Conservation (phyloP, 192 early-diverging fungal genomes). For the Obelidium mucronatum region DNA sequence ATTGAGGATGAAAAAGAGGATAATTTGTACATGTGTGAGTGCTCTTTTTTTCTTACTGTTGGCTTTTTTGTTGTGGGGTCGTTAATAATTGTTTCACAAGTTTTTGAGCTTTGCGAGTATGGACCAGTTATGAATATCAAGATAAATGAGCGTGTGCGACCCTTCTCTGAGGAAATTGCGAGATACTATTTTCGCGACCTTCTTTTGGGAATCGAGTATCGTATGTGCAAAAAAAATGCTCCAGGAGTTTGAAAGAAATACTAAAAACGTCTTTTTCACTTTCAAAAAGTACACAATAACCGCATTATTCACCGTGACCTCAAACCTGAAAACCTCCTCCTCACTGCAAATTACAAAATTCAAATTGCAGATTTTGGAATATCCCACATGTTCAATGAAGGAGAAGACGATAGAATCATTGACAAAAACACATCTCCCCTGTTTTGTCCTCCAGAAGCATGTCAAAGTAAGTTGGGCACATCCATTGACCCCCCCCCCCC, state of each 20-base stretch:
- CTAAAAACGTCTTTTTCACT: slow-evolving; percentile 1
- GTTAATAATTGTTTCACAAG: slow-evolving; percentile 34
- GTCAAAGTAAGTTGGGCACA: slow-evolving; percentile 44
- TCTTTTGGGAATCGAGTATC: slow-evolving; percentile 64
- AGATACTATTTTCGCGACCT: slow-evolving; percentile 65
- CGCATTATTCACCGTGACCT: slow-evolving; percentile 67
- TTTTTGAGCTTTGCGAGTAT: slow-evolving; percentile 69
- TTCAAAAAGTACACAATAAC: slow-evolving; percentile 64
- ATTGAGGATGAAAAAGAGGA: slow-evolving; percentile 66
- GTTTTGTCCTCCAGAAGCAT: slow-evolving; percentile 63
- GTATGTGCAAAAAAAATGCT: slow-evolving; percentile 55
- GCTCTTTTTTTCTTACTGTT: slow-evolving; percentile 2
- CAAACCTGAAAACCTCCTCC: slow-evolving; percentile 67
- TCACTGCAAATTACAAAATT: slow-evolving; percentile 45
- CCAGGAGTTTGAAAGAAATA: too few relatives aligned
- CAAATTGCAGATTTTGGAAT: slow-evolving; percentile 73
- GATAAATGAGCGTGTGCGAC: slow-evolving; percentile 42
- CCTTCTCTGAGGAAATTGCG: slow-evolving; percentile 59
- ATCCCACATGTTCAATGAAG: slow-evolving; percentile 62
- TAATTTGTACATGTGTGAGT: slow-evolving; percentile 66
- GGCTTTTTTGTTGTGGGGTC: slow-evolving; percentile 15
- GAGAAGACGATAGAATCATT: slow-evolving; percentile 47
- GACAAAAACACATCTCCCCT: slow-evolving; percentile 63
- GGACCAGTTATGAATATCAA: slow-evolving; percentile 63
- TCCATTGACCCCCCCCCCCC: too few relatives aligned